Percentiles rank a stretch among this genome's conserved stretches.
phyloP scores from a whole-genome alignment of 208 protist genomes.

The Acanthamoeba healyi region DNA sequence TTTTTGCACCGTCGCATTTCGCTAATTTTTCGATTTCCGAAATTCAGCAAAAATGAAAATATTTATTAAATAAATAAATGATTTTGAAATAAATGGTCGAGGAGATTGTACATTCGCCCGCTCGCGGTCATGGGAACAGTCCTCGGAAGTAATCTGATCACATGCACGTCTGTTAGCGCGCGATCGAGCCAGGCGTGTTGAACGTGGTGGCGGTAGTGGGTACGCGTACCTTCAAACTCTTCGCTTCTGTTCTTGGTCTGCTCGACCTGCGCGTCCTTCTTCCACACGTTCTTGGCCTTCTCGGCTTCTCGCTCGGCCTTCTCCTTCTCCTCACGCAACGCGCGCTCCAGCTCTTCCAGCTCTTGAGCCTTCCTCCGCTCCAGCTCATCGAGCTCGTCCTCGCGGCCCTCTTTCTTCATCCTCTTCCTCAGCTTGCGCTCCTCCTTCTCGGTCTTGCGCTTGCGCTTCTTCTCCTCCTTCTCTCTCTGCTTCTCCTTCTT shows the following conservation, averaged over 20 bases:
- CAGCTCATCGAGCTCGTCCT: conserved; percentile 50
- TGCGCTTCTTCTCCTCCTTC: conserved; percentile 73
- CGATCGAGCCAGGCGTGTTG: no score
- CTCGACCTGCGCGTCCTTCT: conserved; percentile 48
- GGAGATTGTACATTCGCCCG: no score
- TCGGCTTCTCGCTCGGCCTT: neutral
- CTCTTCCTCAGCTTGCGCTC: conserved; percentile 51
- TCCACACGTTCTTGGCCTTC: conserved; percentile 57
- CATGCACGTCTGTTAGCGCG: no score
- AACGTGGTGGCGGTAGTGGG: no score
- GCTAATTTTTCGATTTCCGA: no score
- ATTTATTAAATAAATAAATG: no score
- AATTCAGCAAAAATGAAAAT: no score
- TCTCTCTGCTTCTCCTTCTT: conserved; percentile 65
- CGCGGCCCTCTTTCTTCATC: conserved; percentile 46
- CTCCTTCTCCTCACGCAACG: neutral
- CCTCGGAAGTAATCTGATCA: no score
- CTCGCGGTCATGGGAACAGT: no score
- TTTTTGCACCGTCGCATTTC: no score
- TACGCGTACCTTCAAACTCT: conserved; percentile 63
- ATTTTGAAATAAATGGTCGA: no score
- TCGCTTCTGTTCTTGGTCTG: conserved; percentile 66
- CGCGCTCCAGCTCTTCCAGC: neutral
- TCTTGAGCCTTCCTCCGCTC: conserved; percentile 17
- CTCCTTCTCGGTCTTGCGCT: conserved; percentile 51